Evolutionary conservation across 805 yeast genomes (phyloP).

Genomic region (Priceomyces carsonii): DNA sequence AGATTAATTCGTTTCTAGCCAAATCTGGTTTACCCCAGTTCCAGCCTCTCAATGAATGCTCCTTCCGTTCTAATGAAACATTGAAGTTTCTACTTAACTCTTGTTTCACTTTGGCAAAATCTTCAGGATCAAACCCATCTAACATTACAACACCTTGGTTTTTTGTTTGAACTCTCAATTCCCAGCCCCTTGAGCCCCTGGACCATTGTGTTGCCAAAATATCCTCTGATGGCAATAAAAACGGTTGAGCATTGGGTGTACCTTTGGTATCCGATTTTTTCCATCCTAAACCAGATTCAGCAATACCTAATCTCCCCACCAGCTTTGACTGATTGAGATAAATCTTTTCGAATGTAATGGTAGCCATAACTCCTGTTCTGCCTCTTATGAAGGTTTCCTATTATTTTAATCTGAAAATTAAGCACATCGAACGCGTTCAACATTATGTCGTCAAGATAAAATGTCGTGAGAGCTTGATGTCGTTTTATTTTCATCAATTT

Average conservation of each 20-base stretch:
- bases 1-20: conserved; percentile 87
- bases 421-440: too few species aligned
- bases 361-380: too few species aligned
- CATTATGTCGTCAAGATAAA: too few species aligned
- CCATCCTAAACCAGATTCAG: conserved; percentile 98
- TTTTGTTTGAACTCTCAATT: conserved; percentile 84
- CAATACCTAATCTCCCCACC: conserved; percentile 89
- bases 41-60: conserved; percentile 97
- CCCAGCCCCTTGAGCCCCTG: conserved; percentile 90
- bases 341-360: conserved; percentile 85
- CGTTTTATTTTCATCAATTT: too few species aligned
- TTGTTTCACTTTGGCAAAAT: conserved; percentile 75
- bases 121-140: conserved; percentile 90
- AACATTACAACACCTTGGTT: conserved; percentile 81
- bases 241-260: conserved; percentile 61
- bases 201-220: conserved; percentile 84
- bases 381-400: too few species aligned
- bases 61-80: conserved; percentile 74
- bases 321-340: conserved; percentile 83
- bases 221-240: conserved; percentile 84
- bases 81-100: conserved; percentile 78
- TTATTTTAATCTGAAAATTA: too few species aligned
- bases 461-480: too few species aligned
- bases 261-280: conserved; percentile 58
- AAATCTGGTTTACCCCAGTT: conserved; percentile 96